Evolutionary conservation across 495 filamentous ascomycete species (phyloP).

Genomic region (Aspergillus bridgeri): DNA sequence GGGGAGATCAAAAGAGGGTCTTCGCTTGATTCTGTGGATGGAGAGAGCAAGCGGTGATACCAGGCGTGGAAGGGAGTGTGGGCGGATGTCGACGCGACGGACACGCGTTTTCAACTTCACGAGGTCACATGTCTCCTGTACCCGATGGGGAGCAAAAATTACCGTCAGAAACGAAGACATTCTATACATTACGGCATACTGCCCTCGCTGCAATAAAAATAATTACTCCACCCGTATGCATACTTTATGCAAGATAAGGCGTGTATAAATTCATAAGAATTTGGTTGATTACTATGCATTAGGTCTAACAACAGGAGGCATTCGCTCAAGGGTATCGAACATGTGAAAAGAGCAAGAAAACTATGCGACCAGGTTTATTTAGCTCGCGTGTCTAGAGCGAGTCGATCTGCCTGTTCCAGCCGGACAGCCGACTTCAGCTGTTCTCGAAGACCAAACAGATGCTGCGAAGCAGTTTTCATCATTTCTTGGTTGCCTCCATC

Average conservation of each 20-base stretch:
- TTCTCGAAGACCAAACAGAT: conserved; percentile 59
- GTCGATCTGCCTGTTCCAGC: conserved; percentile 58
- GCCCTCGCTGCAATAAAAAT: too few species aligned
- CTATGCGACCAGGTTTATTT: conserved; percentile 28
- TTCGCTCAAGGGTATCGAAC: conserved; percentile 20
- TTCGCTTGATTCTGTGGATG: neutral
- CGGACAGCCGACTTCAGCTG: conserved; percentile 62
- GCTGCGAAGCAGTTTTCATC: conserved; percentile 54
- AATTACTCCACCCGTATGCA: too few species aligned
- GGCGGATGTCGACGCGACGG: neutral
- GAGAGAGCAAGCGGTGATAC: neutral
- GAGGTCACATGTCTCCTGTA: neutral
- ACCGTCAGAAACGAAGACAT: too few species aligned
- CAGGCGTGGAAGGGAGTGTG: neutral
- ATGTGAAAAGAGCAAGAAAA: conserved; percentile 7
- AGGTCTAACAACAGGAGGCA: conserved; percentile 14
- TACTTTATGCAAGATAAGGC: neutral
- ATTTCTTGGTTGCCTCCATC: conserved; percentile 51
- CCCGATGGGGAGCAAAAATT: too few species aligned
- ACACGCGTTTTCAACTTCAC: neutral
- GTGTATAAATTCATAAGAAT: neutral
- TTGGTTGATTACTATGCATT: neutral
- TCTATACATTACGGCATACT: too few species aligned
- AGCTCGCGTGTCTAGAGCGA: conserved; percentile 64
- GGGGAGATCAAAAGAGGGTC: neutral